Percentiles rank a stretch among this genome's conserved stretches.
phyloP scores from a whole-genome alignment of 2,329 filamentous ascomycete genomes.

The Penicillium sp. region DNA sequence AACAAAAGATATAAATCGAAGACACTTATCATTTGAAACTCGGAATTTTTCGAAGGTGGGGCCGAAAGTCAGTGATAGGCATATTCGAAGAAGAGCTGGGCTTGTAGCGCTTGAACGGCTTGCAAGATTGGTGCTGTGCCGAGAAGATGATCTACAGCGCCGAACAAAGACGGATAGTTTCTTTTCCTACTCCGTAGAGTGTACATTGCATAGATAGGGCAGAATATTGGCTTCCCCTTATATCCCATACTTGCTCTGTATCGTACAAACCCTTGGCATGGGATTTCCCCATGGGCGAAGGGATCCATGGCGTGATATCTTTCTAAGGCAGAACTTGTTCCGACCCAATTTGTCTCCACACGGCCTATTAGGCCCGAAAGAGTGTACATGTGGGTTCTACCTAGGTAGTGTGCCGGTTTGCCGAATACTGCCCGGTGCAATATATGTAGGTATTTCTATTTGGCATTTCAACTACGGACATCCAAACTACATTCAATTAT shows the following conservation, averaged over 20 bases:
- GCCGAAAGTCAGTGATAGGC: not conserved
- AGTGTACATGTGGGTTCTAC: not conserved
- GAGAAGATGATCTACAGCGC: not conserved
- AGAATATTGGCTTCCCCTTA: not conserved
- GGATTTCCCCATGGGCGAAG: conserved; percentile 1
- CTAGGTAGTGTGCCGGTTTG: conserved; percentile 33
- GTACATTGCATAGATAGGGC: not conserved
- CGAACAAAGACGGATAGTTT: not conserved
- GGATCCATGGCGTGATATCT: not conserved
- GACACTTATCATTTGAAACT: not conserved
- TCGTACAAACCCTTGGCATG: not conserved
- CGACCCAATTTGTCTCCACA: not conserved
- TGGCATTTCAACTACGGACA: too few species aligned
- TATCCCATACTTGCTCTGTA: not conserved
- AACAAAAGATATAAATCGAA: not conserved
- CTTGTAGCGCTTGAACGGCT: not conserved
- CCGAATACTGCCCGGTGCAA: conserved; percentile 17
- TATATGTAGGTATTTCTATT: too few species aligned
- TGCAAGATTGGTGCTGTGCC: not conserved
- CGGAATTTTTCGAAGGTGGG: not conserved
- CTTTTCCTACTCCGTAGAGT: not conserved
- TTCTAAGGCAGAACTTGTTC: not conserved
- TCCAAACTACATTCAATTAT: too few species aligned
- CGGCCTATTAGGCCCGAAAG: not conserved
- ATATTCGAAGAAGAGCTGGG: not conserved